A percentile compares a stretch with the other conserved stretches of the same genome.
Conservation (phyloP, 352 stramenopile species). For the Phytopythium oedochilum region DNA sequence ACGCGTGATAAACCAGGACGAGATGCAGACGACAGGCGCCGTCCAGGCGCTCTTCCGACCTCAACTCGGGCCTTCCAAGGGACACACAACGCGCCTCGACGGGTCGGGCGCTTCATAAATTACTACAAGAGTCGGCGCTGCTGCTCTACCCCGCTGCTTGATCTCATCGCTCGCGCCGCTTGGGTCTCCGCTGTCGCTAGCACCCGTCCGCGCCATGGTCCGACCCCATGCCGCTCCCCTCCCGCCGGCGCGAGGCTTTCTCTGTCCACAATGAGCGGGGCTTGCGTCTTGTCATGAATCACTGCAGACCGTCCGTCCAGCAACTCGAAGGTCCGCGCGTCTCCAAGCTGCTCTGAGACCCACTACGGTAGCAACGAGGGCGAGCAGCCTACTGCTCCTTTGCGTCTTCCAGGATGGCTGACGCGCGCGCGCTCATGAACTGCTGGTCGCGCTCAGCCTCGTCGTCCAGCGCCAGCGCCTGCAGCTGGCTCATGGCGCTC, state of each 20-base stretch:
- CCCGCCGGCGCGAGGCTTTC: not conserved
- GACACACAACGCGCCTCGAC: not conserved
- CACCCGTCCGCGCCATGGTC: not conserved
- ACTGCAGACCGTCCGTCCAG: not conserved
- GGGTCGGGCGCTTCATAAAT: not conserved
- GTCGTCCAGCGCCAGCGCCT: conserved; percentile 8
- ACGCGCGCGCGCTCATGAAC: conserved; percentile 7
- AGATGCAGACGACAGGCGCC: not conserved
- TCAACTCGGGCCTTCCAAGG: not conserved
- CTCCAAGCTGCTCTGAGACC: not conserved
- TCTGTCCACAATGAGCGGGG: no score
- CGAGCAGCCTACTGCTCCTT: not conserved
- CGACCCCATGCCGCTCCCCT: not conserved
- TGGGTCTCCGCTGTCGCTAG: not conserved
- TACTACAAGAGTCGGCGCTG: not conserved
- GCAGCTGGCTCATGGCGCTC: conserved; percentile 10
- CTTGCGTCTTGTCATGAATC: no score
- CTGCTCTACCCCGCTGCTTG: not conserved
- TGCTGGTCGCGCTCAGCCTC: conserved; percentile 12
- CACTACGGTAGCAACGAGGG: no score
- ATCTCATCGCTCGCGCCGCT: not conserved
- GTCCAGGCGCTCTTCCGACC: not conserved
- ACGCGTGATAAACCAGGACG: not conserved
- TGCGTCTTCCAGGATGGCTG: conserved; percentile 9
- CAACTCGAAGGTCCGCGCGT: not conserved